phyloP scores from a whole-genome alignment of 1,139 yeast species.

The Debaryomyces coudertii region DNA sequence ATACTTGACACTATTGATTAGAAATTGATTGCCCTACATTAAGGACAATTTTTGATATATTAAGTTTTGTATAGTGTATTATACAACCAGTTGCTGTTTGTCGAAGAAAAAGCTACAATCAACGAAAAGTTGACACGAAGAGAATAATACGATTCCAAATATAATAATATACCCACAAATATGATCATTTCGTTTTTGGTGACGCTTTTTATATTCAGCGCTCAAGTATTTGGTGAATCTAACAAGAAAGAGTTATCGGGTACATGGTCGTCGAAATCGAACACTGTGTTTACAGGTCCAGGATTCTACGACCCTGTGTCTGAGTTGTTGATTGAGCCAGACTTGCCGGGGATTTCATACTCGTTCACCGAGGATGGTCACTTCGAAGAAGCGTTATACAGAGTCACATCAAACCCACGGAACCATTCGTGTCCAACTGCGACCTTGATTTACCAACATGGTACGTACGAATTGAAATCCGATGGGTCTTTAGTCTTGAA shows the following conservation, averaged over 20 bases:
- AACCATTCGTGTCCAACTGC: constrained; percentile 86
- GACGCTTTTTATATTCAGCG: constrained; percentile 9
- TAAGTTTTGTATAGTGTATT: background rate
- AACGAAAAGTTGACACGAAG: background rate
- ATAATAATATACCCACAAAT: background rate
- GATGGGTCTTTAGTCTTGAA: constrained; percentile 72
- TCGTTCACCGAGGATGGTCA: constrained; percentile 91
- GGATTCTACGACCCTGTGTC: constrained; percentile 96
- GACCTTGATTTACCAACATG: constrained; percentile 85
- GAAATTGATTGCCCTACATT: background rate
- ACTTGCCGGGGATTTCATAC: constrained; percentile 89
- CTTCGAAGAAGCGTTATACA: constrained; percentile 87
- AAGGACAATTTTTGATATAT: background rate
- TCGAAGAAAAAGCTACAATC: background rate
- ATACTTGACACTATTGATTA: background rate
- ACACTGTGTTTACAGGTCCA: constrained; percentile 95
- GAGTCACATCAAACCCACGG: constrained; percentile 69
- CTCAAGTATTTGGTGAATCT: constrained; percentile 24
- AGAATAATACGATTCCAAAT: background rate
- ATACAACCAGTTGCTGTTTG: constrained; percentile 1
- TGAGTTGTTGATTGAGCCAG: constrained; percentile 91
- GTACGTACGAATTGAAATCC: constrained; percentile 61
- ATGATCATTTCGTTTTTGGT: constrained; percentile 9
- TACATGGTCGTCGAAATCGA: constrained; percentile 95
- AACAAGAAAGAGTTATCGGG: constrained; percentile 59